Conservation (phyloP, 208 protist species). For the Angomonas desouzai region DNA sequence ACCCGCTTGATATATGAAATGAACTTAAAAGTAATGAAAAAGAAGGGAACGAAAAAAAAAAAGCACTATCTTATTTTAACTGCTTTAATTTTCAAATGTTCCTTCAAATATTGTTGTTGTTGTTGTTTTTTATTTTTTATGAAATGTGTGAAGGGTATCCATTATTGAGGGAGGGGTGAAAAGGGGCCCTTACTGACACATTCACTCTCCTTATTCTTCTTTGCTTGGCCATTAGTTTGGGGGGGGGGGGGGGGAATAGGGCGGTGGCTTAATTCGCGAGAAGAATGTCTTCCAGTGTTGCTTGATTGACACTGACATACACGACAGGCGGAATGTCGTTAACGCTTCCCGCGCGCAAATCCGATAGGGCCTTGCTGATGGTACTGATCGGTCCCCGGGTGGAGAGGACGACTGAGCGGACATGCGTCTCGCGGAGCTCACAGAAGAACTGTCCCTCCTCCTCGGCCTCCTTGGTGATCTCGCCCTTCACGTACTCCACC, state of each 20-base stretch:
- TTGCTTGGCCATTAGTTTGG: neutral
- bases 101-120: too few relatives aligned
- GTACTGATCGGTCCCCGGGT: conserved; percentile 32
- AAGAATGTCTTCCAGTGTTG: conserved; percentile 69
- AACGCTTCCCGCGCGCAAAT: conserved; percentile 38
- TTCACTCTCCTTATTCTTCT: conserved; percentile 5
- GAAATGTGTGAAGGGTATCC: too few relatives aligned
- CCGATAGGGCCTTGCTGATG: conserved; percentile 35
- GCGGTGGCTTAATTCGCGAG: conserved; percentile 27
- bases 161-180: too few relatives aligned
- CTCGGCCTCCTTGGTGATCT: neutral
- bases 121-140: too few relatives aligned
- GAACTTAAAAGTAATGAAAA: too few relatives aligned
- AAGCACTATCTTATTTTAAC: too few relatives aligned
- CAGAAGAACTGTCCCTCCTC: conserved; percentile 21
- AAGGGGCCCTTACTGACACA: too few relatives aligned
- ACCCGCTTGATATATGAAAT: too few relatives aligned
- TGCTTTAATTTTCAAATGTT: too few relatives aligned
- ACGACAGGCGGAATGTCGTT: conserved; percentile 35
- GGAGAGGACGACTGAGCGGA: conserved; percentile 35
- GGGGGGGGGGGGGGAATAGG: too few relatives aligned
- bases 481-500: conserved; percentile 22
- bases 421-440: conserved; percentile 39
- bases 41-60: too few relatives aligned
- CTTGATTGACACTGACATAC: conserved; percentile 62